These are phyloP conservation scores for Tardiomyces depauwii DNA, from an alignment of 1,139 yeast species.

Conservation along the genomic window DNA sequence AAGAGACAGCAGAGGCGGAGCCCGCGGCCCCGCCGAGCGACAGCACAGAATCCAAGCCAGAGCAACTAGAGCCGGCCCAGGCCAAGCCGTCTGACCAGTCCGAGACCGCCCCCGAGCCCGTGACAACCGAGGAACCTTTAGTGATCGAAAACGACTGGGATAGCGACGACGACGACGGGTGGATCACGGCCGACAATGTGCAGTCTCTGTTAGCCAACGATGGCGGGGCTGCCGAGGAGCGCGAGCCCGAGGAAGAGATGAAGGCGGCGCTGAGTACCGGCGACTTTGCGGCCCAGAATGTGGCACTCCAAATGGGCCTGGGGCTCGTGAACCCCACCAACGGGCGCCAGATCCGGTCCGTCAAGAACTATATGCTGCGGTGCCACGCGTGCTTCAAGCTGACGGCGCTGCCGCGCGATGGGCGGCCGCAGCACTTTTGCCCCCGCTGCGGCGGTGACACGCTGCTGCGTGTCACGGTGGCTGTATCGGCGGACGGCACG, in stretches of 20 bases:
- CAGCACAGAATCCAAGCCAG: constrained; percentile 1
- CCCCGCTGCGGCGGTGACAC: constrained; percentile 96
- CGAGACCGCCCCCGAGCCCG: too few relatives aligned
- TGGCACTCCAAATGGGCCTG: constrained; percentile 80
- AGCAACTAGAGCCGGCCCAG: constrained; percentile 9
- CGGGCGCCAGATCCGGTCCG: constrained; percentile 75
- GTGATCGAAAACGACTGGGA: constrained; percentile 37
- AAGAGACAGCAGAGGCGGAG: constrained; percentile 7
- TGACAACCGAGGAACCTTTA: neutral
- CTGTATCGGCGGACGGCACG: constrained; percentile 71
- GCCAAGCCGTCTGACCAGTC: constrained; percentile 5
- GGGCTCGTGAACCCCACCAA: constrained; percentile 76
- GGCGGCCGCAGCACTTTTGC: constrained; percentile 78
- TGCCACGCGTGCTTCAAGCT: constrained; percentile 94
- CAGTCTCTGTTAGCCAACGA: constrained; percentile 59
- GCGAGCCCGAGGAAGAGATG: constrained; percentile 16
- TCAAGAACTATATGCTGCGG: constrained; percentile 86
- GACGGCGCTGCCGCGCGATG: constrained; percentile 66
- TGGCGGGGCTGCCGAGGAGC: constrained; percentile 32
- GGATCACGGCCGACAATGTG: constrained; percentile 89
- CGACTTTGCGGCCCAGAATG: constrained; percentile 96
- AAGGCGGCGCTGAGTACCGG: constrained; percentile 86
- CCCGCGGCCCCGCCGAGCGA: constrained; percentile 6
- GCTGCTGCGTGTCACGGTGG: constrained; percentile 78
- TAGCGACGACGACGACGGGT: constrained; percentile 72